phyloP scores from a whole-genome alignment of 23 red algal species.

The Gracilaria gracilis region DNA sequence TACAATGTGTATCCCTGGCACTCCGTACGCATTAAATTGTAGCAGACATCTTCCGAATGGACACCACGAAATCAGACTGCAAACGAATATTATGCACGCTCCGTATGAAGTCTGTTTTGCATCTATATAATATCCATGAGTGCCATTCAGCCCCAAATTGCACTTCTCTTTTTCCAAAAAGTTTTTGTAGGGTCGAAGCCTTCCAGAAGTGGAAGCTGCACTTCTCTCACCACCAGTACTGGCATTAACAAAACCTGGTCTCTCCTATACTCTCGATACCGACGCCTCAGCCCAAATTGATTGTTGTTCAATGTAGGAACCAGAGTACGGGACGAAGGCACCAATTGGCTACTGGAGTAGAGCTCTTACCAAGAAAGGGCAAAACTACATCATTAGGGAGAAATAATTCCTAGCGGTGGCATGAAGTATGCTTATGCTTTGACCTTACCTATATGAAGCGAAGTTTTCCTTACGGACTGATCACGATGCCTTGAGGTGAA shows the following conservation, averaged over 20 bases:
- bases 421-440: too few species aligned
- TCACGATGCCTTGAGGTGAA: conserved; percentile 9
- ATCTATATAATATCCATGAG: too few species aligned
- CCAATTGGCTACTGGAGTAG: conserved; percentile 43
- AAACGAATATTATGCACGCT: too few species aligned
- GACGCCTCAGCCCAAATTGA: conserved; percentile 24
- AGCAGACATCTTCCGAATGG: too few species aligned
- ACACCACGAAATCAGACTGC: too few species aligned
- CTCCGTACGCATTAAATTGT: too few species aligned
- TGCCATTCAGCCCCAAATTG: too few species aligned
- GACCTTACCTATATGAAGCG: not conserved
- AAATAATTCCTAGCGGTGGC: too few species aligned
- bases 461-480: conserved; percentile 7
- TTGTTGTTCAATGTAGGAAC: conserved; percentile 12
- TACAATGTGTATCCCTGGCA: too few species aligned
- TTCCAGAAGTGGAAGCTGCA: conserved; percentile 15
- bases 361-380: not conserved
- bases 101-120: too few species aligned
- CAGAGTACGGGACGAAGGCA: not conserved
- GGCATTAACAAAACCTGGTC: not conserved
- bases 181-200: too few species aligned
- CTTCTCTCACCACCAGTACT: conserved; percentile 5
- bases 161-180: too few species aligned
- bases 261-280: not conserved
- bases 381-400: not conserved